A percentile compares a stretch with the other conserved stretches of the same genome.
phyloP scores from a whole-genome alignment of 352 stramenopile species.

The Phytophthora lateralis region DNA sequence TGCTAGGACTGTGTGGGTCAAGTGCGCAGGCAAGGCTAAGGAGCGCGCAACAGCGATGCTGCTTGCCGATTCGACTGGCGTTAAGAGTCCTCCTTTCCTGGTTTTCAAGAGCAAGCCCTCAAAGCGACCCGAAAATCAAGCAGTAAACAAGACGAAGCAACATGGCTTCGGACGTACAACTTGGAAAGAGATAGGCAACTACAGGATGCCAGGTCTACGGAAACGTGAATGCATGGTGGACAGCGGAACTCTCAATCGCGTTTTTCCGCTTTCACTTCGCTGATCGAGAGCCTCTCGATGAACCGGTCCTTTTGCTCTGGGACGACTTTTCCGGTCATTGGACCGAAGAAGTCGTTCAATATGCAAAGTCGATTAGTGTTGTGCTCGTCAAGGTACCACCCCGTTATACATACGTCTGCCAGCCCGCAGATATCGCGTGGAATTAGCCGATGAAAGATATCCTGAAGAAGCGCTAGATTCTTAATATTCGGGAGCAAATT shows the following conservation, averaged over 20 bases:
- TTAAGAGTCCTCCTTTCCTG: background rate
- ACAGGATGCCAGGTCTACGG: slow-evolving; percentile 1
- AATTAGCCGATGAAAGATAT: slow-evolving; percentile 8
- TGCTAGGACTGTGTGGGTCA: background rate
- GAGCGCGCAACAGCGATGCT: background rate
- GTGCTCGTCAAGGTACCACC: slow-evolving; percentile 1
- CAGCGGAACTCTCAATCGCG: background rate
- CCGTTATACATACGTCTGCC: slow-evolving; percentile 9
- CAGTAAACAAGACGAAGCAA: background rate
- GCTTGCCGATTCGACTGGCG: background rate
- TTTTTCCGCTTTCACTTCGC: slow-evolving; percentile 5
- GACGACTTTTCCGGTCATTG: slow-evolving; percentile 9
- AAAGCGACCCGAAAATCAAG: background rate
- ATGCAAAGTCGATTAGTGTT: slow-evolving; percentile 1
- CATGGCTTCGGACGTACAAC: slow-evolving; percentile 10
- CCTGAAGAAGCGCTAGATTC: background rate
- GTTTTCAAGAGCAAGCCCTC: background rate
- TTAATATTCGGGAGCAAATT: background rate
- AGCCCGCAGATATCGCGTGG: slow-evolving; percentile 7
- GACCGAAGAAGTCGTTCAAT: slow-evolving; percentile 6
- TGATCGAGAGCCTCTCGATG: background rate
- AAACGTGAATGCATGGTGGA: slow-evolving; percentile 4
- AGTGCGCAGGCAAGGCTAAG: background rate
- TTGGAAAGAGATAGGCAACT: slow-evolving; percentile 6
- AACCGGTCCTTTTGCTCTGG: slow-evolving; percentile 2